Evolutionary conservation across 106 monocot genomes (phyloP).

Genomic region (Dactylorhiza incarnata): DNA sequence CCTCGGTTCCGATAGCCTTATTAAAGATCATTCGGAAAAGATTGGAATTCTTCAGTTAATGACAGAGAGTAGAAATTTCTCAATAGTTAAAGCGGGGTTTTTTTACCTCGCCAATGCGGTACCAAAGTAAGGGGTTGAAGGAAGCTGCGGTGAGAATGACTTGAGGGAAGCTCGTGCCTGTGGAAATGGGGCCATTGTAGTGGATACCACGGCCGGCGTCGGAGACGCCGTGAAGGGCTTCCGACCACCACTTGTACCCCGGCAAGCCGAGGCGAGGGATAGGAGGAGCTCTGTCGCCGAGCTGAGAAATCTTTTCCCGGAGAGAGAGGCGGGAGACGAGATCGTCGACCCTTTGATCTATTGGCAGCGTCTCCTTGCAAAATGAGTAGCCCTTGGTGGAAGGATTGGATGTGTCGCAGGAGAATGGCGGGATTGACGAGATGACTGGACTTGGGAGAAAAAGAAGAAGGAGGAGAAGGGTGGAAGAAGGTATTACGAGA

Average conservation of each 20-base stretch:
- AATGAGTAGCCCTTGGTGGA: constrained; percentile 23
- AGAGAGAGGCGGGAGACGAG: constrained; percentile 58
- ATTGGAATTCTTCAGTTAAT: background rate
- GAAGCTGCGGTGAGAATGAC: constrained; percentile 88
- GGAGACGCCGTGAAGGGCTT: constrained; percentile 79
- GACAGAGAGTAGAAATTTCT: no score
- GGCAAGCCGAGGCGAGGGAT: constrained; percentile 71
- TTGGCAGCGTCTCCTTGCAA: constrained; percentile 41
- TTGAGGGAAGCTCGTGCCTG: constrained; percentile 86
- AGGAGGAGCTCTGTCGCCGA: constrained; percentile 65
- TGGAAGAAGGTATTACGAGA: constrained; percentile 4
- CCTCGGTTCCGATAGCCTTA: constrained; percentile 64
- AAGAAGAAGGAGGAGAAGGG: constrained; percentile 3
- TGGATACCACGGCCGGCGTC: constrained; percentile 50
- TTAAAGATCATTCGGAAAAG: background rate
- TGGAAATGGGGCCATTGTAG: constrained; percentile 40
- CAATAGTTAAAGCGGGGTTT: background rate
- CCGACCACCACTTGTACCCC: constrained; percentile 93
- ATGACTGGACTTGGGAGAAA: background rate
- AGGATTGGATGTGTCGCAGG: constrained; percentile 41
- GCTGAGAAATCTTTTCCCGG: constrained; percentile 73
- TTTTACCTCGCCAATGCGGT: constrained; percentile 68
- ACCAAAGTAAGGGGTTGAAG: constrained; percentile 77
- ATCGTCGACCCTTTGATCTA: constrained; percentile 36
- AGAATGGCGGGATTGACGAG: constrained; percentile 37